Evolutionary conservation across 495 filamentous ascomycete species (phyloP).

Genomic region (Daldinia childiae): DNA sequence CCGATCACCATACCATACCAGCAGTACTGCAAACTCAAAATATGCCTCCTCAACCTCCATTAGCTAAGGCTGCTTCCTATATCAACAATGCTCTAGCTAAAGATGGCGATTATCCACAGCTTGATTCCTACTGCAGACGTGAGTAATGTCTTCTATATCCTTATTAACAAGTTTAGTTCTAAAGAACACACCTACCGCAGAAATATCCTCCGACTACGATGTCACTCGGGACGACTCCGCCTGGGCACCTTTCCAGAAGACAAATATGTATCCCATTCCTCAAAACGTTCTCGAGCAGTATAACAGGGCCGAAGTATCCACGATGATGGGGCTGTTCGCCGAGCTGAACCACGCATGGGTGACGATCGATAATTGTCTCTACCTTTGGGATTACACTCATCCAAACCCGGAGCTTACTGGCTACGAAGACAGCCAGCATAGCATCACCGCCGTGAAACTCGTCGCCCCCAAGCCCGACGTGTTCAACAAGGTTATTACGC

Average conservation of each 20-base stretch:
- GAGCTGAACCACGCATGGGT: constrained; percentile 95
- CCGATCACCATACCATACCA: constrained; percentile 32
- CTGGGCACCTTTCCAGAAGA: constrained; percentile 90
- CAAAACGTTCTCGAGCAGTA: constrained; percentile 89
- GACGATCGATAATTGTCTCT: constrained; percentile 92
- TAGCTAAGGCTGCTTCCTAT: constrained; percentile 82
- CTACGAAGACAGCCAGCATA: constrained; percentile 86
- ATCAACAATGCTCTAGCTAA: constrained; percentile 78
- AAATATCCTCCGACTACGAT: constrained; percentile 90
- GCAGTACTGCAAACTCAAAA: constrained; percentile 41
- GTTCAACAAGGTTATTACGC: constrained; percentile 83
- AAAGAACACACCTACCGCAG: constrained; percentile 58
- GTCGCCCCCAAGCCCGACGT: constrained; percentile 81
- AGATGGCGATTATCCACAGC: constrained; percentile 85
- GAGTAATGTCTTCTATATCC: constrained; percentile 52
- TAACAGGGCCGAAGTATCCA: constrained; percentile 82
- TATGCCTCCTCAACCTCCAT: constrained; percentile 62
- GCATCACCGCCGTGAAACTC: constrained; percentile 85
- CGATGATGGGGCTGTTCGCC: constrained; percentile 91
- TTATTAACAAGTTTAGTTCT: constrained; percentile 5
- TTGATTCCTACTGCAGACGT: constrained; percentile 92
- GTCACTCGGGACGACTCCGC: constrained; percentile 66
- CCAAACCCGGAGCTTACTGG: constrained; percentile 89
- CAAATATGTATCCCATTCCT: constrained; percentile 83
- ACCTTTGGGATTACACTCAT: constrained; percentile 96